Evolutionary conservation across 352 stramenopile genomes (phyloP), one percentile per base, ranked within the genome.

Genomic region (Phytophthora cryptogea): DNA sequence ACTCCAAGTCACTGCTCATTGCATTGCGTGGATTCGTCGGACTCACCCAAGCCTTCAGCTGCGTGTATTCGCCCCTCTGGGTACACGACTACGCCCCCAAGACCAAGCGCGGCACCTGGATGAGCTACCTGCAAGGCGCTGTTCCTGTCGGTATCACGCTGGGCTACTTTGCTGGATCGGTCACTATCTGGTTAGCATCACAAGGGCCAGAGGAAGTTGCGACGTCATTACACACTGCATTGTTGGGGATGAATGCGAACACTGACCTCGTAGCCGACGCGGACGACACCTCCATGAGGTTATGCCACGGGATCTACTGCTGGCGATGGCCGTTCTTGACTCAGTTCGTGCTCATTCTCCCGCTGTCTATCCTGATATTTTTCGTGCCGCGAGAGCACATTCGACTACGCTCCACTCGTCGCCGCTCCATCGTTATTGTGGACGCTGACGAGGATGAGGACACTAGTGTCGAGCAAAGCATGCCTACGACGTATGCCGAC

Each of bases 271-370:
- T 75, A n/a, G 66, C 78, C 45, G 66, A 72, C 35, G 60, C 47
- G 6, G 62, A 65, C 39, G 63, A 71, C 11, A 56, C 16, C 14
- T 64, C 71, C 26, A 75, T 68, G 55, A 73, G 68, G 30, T 50
- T 87, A 17, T 94, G 86, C 52, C 58, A 83, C 27, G 78, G 82
- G 48, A 89, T 94, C 43, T 89, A 89, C 55, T 96, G 87, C 72
- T 96, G 87, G 87, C 74, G 87, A 6, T 96, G 84, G 82, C 87
- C 87, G 30, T 94, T 96, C 57, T 54, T 96, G 28, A 72, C 86
- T 42, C 83, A 96, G 59, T 88, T 91, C 50, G 45, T 75, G 45
- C 63, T 92, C 16, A 75, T 94, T 39, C 67, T 87, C 23, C 87
- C 86, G 43, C 67, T 96, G 28, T 88, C 72, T 28, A 71, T 93